These are phyloP conservation scores for Ceratobasidium sp. DNA, from an alignment of 1,284 basidiomycete species.

Conservation along the genomic window DNA sequence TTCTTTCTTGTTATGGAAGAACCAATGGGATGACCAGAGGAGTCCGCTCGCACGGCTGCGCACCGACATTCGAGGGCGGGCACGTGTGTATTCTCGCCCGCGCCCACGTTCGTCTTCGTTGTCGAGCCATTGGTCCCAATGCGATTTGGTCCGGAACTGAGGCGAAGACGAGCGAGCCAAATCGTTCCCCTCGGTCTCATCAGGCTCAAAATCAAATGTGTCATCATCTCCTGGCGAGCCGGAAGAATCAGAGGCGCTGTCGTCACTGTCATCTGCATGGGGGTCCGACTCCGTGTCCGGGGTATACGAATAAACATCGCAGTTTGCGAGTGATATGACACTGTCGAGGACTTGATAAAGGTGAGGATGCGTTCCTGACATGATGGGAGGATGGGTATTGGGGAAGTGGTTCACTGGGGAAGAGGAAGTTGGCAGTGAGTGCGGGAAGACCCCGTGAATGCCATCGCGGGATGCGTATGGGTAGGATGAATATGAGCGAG, in stretches of 20 bases:
- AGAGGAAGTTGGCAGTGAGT: slow-evolving; percentile 72
- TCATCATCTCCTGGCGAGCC: slow-evolving; percentile 64
- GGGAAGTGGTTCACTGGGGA: slow-evolving; percentile 69
- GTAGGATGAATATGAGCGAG: slow-evolving; percentile 82
- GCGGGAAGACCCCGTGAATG: slow-evolving; percentile 66
- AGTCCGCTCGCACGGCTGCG: slow-evolving; percentile 69
- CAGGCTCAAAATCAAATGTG: slow-evolving; percentile 70
- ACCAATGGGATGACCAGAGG: slow-evolving; percentile 97
- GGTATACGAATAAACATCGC: slow-evolving; percentile 94
- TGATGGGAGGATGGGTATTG: slow-evolving; percentile 66
- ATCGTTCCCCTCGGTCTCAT: slow-evolving; percentile 80
- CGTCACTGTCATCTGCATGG: slow-evolving; percentile 76
- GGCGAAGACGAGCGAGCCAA: slow-evolving; percentile 50
- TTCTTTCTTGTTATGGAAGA: slow-evolving; percentile 93
- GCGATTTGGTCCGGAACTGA: slow-evolving; percentile 43
- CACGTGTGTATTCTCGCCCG: slow-evolving; percentile 31
- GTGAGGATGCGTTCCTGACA: slow-evolving; percentile 74
- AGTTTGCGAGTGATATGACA: slow-evolving; percentile 89
- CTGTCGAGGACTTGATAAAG: slow-evolving; percentile 90
- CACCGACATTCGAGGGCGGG: slow-evolving; percentile 10
- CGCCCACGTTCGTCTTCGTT: slow-evolving; percentile 46
- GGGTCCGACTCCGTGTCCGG: slow-evolving; percentile 97
- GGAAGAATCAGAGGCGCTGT: slow-evolving; percentile 66
- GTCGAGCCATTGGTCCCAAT: slow-evolving; percentile 50
- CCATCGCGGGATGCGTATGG: slow-evolving; percentile 72